Percentiles rank a stretch among this genome's conserved stretches.
Evolutionary conservation across 306 rosid genomes (phyloP).

Genomic region (Sphenostylis stenocarpa): DNA sequence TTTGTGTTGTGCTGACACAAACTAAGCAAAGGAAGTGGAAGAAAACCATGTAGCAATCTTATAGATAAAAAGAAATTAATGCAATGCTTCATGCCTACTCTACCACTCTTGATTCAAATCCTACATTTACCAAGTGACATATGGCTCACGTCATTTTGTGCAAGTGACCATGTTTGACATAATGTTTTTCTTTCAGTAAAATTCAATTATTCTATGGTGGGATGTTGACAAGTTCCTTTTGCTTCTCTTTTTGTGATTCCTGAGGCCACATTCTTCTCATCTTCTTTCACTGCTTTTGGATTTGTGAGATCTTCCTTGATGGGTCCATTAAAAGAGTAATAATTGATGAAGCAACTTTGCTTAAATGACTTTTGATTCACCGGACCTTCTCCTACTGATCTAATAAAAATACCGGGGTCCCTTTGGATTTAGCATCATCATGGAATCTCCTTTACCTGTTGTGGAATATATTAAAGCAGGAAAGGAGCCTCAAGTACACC

Average conservation of each 20-base stretch:
- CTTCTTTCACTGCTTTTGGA: slow-evolving; percentile 61
- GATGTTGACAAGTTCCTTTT: slow-evolving; percentile 83
- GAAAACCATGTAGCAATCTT: slow-evolving; percentile 2
- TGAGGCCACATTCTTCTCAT: slow-evolving; percentile 80
- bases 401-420: slow-evolving; percentile 51
- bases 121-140: slow-evolving; percentile 43
- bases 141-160: slow-evolving; percentile 51
- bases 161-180: slow-evolving; percentile 32
- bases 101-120: background rate
- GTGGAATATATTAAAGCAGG: slow-evolving; percentile 82
- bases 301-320: slow-evolving; percentile 49
- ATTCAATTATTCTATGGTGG: slow-evolving; percentile 53
- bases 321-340: slow-evolving; percentile 66
- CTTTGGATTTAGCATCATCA: slow-evolving; percentile 76
- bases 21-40: slow-evolving; percentile 7
- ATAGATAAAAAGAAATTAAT: slow-evolving; percentile 1
- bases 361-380: slow-evolving; percentile 72
- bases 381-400: slow-evolving; percentile 61
- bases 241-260: slow-evolving; percentile 80
- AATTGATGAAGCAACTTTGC: slow-evolving; percentile 66
- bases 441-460: slow-evolving; percentile 80
- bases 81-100: slow-evolving; percentile 24
- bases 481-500: slow-evolving; percentile 61
- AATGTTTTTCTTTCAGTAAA: slow-evolving; percentile 22
- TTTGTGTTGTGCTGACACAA: slow-evolving; percentile 16